Base-by-base conservation (phyloP, 2,329 filamentous ascomycete genomes). In the Cryphonectria carpinicola region DNA sequence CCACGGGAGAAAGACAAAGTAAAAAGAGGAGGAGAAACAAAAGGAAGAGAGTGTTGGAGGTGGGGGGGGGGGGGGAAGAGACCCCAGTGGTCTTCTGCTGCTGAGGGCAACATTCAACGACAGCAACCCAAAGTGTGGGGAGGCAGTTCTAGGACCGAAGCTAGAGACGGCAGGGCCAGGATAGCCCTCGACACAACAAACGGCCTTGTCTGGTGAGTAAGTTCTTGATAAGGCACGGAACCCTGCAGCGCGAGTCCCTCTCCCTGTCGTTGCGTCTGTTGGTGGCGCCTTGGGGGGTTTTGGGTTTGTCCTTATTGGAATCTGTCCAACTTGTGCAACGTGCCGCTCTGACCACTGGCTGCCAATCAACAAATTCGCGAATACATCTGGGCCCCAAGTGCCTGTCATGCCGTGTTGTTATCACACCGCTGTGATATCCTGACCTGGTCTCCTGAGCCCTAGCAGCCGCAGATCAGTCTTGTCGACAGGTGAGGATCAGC, bases 81-180 rank as follows among this genome's bases (percentile, higher is more conserved):
- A 3, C 11, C 1, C 11, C 37, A 37, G 37, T 37, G 6, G 37
- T 10, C 37, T 28, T 17, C 14, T 17, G 13, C 2, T 28, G 25
- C 19, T 58, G 54, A 32, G 14, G 25, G 28, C 25, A 35, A 32
- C 54, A 11, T 39, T 39, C 37, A 32, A 35, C 35, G 25, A 58
- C 54, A 19, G 54, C 25, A n/a, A 61, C 19, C 19, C 65, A 49
- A 61, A 49, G 54, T 65, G 67, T 58, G 39, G 56, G 60, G 70
- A 41, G 49, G 60, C 60, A 66, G 70, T 63, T 70, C 58, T 66
- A 65, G 62, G 64, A 60, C 70, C 64, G 60, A 70, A 67, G 70
- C 68, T 70, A 65, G 68, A 56, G 39, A 8, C 39, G 8, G 35
- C 25, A 37, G 60, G 63, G 54, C 68, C 52, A 72, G 70, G 70